Conservation (phyloP, 305 asterid genomes). For the Galium porrigens region DNA sequence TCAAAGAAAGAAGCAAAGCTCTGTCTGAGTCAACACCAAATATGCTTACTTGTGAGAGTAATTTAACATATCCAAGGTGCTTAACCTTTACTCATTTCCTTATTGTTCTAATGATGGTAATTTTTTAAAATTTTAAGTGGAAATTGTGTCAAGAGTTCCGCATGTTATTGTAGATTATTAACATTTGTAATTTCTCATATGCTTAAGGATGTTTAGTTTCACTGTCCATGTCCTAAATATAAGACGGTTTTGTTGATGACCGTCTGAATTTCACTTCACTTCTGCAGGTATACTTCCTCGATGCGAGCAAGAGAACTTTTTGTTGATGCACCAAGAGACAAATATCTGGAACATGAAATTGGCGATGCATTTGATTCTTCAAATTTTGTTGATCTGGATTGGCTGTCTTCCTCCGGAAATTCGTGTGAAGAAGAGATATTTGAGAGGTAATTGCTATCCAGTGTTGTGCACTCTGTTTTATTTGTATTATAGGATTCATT, state of each 20-base stretch:
- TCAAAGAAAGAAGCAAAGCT: conserved; percentile 30
- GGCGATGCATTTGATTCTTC: conserved; percentile 64
- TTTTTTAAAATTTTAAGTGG: background rate
- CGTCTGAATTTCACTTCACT: conserved; percentile 1
- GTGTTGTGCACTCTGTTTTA: background rate
- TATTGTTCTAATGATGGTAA: conserved; percentile 10
- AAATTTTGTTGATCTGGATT: conserved; percentile 82
- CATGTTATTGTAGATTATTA: background rate
- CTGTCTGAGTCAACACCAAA: conserved; percentile 62
- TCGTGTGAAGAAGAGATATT: conserved; percentile 77
- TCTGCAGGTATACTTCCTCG: conserved; percentile 42
- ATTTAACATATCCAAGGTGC: conserved; percentile 59
- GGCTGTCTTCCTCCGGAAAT: conserved; percentile 90
- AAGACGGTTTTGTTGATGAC: background rate
- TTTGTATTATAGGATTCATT: no score
- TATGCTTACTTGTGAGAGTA: conserved; percentile 45
- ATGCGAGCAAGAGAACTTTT: conserved; percentile 56
- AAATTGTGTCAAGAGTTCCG: background rate
- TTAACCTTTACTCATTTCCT: conserved; percentile 15
- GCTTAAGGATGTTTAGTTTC: background rate
- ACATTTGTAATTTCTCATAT: background rate
- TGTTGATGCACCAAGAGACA: conserved; percentile 41
- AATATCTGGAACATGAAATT: conserved; percentile 40
- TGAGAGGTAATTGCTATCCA: conserved; percentile 47
- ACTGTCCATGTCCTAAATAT: background rate